These are phyloP conservation scores for Backusella circina DNA, from an alignment of 192 early-diverging fungal species.

Conservation along the genomic window DNA sequence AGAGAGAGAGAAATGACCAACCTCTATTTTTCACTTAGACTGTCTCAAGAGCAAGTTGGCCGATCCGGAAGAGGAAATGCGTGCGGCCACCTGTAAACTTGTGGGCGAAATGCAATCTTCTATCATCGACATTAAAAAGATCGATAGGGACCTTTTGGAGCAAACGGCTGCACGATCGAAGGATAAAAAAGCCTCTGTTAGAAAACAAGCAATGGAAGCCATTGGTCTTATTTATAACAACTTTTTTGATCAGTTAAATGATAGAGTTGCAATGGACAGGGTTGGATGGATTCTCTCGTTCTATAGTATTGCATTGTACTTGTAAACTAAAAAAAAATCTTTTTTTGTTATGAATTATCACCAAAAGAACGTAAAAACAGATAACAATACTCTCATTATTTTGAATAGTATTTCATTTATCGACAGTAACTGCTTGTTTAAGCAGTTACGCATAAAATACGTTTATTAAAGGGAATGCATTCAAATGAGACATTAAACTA, in stretches of 20 bases:
- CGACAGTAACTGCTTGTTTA: too few species aligned
- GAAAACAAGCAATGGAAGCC: slow-evolving; percentile 74
- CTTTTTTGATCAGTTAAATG: slow-evolving; percentile 60
- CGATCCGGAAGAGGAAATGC: slow-evolving; percentile 94
- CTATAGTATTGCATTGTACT: too few species aligned
- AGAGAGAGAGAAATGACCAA: too few species aligned
- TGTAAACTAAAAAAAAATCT: too few species aligned
- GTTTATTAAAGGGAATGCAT: too few species aligned
- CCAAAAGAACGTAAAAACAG: too few species aligned
- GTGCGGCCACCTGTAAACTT: slow-evolving; percentile 65
- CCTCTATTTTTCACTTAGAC: slow-evolving; percentile 26
- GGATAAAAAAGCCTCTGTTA: slow-evolving; percentile 73
- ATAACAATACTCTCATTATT: too few species aligned
- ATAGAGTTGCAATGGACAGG: slow-evolving; percentile 51
- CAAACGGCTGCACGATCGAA: slow-evolving; percentile 77
- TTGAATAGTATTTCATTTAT: too few species aligned
- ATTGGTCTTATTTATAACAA: slow-evolving; percentile 72
- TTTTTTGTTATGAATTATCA: too few species aligned
- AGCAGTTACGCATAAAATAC: too few species aligned
- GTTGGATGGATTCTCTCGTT: slow-evolving; percentile 87
- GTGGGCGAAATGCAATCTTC: slow-evolving; percentile 62
- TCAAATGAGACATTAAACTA: too few species aligned
- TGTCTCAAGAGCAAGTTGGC: slow-evolving; percentile 63
- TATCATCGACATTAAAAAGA: slow-evolving; percentile 48
- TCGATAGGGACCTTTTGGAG: slow-evolving; percentile 54